phyloP scores from a whole-genome alignment of 108 stramenopile species.

The Skeletonema potamos region DNA sequence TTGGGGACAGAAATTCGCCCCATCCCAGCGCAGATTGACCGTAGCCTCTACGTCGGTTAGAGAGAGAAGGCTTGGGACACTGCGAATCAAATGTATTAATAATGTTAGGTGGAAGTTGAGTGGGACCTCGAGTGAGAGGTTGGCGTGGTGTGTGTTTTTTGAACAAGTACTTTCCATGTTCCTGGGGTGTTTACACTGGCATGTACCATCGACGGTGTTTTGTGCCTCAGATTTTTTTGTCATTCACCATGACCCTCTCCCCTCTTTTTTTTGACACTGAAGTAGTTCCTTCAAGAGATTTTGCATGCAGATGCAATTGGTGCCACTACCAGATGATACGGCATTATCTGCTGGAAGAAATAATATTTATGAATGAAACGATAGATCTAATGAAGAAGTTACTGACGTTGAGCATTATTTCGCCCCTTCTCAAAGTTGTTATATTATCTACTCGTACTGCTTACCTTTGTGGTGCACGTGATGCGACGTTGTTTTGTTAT shows the following conservation, averaged over 20 bases:
- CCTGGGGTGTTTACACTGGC: conserved; percentile 33
- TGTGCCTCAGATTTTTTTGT: conserved; percentile 36
- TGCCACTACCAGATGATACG: background rate
- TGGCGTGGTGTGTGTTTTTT: conserved; percentile 49
- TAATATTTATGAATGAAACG: background rate
- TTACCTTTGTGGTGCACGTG: too few relatives aligned
- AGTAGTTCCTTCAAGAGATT: background rate
- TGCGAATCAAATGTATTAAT: conserved; percentile 12
- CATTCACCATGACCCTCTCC: conserved; percentile 52
- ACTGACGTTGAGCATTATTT: background rate
- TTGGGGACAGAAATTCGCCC: conserved; percentile 97
- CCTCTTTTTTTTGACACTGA: conserved; percentile 26
- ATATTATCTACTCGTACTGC: background rate
- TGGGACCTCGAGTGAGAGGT: conserved; percentile 42
- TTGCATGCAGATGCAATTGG: background rate
- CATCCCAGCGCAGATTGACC: conserved; percentile 94
- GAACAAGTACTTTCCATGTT: conserved; percentile 30
- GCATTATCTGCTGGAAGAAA: background rate
- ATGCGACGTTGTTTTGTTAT: too few relatives aligned
- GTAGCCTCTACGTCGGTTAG: conserved; percentile 96
- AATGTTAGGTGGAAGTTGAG: conserved; percentile 4
- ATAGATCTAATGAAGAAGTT: conserved; percentile 1
- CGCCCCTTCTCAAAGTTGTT: background rate
- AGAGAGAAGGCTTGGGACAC: background rate
- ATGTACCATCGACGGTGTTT: conserved; percentile 39